Conservation (phyloP, 208 protist species). For the Trypanosomatidae sp. region DNA sequence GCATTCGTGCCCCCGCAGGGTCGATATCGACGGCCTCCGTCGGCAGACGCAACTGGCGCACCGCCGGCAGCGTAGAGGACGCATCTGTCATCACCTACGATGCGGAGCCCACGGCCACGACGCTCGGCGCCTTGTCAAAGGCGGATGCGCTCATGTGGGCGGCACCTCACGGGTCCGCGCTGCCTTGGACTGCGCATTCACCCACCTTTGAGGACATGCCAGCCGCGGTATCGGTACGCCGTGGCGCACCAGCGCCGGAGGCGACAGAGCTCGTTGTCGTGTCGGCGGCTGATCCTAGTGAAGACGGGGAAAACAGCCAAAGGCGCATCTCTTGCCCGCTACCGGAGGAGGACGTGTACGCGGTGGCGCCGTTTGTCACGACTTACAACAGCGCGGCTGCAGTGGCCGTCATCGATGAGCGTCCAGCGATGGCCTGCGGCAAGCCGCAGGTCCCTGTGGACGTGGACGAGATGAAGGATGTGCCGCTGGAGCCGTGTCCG, state of each 20-base stretch:
- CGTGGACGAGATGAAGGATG: conserved; percentile 23
- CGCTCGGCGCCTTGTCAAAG: background rate
- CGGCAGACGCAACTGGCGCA: background rate
- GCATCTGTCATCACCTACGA: background rate
- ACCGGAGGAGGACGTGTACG: background rate
- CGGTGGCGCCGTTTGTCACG: background rate
- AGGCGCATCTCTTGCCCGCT: background rate
- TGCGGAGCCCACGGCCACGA: background rate
- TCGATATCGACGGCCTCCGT: background rate
- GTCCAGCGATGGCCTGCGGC: conserved; percentile 23
- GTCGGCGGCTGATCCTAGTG: background rate
- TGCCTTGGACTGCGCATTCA: background rate
- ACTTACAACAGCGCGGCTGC: background rate
- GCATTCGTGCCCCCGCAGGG: background rate
- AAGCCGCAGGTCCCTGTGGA: conserved; percentile 16
- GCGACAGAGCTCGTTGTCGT: background rate
- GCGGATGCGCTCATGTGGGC: background rate
- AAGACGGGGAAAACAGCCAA: background rate
- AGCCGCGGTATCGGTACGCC: conserved; percentile 33
- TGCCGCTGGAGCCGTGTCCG: conserved; percentile 59
- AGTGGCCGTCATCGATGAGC: conserved; percentile 15
- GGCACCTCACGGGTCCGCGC: background rate
- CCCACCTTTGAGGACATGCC: conserved; percentile 44
- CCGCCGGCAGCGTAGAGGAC: background rate
- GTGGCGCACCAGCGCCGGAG: background rate